These are phyloP conservation scores for Beta vulgaris DNA, from an alignment of 148 eudicot species.

Conservation along the genomic window DNA sequence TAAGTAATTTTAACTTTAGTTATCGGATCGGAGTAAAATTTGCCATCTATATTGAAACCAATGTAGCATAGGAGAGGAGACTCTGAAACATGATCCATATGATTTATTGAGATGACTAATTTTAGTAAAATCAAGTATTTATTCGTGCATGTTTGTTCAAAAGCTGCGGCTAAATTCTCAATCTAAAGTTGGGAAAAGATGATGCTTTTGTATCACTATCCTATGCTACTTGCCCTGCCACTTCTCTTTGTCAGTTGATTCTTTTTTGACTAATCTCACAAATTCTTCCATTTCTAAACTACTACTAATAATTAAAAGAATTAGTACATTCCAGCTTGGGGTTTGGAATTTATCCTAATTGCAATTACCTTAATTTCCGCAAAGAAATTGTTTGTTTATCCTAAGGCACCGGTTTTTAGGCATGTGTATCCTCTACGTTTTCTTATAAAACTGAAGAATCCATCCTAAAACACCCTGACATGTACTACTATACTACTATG, in stretches of 20 bases:
- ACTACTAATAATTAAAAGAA: neutral
- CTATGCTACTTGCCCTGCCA: slow-evolving; percentile 19
- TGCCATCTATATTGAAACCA: neutral
- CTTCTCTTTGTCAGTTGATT: slow-evolving; percentile 15
- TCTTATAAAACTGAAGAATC: neutral
- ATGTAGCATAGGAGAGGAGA: neutral
- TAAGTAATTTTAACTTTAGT: too few relatives aligned
- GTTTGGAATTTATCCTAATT: neutral
- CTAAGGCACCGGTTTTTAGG: slow-evolving; percentile 8
- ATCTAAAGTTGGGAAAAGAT: slow-evolving; percentile 14
- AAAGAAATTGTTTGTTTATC: neutral
- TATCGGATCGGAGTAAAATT: too few relatives aligned
- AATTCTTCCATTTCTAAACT: slow-evolving; percentile 1
- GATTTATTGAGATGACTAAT: neutral
- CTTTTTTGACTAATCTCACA: slow-evolving; percentile 16
- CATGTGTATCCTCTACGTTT: slow-evolving; percentile 2
- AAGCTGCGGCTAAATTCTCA: neutral
- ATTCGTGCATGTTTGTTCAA: neutral
- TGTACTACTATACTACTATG: too few relatives aligned
- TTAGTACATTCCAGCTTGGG: neutral
- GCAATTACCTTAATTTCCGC: neutral
- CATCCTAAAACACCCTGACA: too few relatives aligned
- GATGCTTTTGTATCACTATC: slow-evolving; percentile 18
- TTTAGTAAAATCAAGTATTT: neutral
- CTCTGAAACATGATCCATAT: neutral